Evolutionary conservation across 345 rosid species (phyloP).

Genomic region (Linum trigynum): DNA sequence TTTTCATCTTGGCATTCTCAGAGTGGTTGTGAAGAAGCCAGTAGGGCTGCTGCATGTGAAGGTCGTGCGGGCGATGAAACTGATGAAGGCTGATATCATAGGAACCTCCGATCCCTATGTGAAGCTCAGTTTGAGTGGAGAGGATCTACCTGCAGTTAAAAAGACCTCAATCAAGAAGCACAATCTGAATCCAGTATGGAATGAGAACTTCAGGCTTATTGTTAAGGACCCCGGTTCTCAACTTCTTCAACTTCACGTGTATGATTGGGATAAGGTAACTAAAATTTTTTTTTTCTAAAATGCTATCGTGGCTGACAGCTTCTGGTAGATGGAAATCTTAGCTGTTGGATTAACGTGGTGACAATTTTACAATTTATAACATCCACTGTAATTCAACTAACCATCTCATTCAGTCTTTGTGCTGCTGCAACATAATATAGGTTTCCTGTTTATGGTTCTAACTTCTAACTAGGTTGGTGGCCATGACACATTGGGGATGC

Average conservation of each 20-base stretch:
- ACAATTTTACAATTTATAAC: too few relatives aligned
- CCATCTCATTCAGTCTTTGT: background rate
- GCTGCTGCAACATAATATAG: background rate
- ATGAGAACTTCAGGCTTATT: slow-evolving; percentile 1
- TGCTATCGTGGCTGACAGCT: too few relatives aligned
- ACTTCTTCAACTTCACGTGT: background rate
- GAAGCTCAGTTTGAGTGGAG: slow-evolving; percentile 1
- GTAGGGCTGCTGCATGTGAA: slow-evolving; percentile 1
- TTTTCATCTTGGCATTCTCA: background rate
- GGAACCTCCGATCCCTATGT: slow-evolving; percentile 5
- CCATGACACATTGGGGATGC: slow-evolving; percentile 71
- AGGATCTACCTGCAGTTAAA: background rate
- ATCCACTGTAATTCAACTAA: too few relatives aligned
- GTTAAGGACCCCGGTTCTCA: slow-evolving; percentile 3
- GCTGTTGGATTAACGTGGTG: too few relatives aligned
- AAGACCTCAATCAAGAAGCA: slow-evolving; percentile 7
- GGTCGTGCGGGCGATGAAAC: slow-evolving; percentile 2
- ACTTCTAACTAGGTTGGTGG: slow-evolving; percentile 41
- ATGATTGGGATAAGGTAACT: slow-evolving; percentile 5
- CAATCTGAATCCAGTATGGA: slow-evolving; percentile 4
- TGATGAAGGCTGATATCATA: slow-evolving; percentile 1
- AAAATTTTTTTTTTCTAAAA: too few relatives aligned
- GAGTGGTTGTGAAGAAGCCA: slow-evolving; percentile 1
- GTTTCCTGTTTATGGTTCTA: background rate
- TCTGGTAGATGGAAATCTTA: too few relatives aligned